Evolutionary conservation across 257 asterid species (phyloP).

Genomic region (Nicotiana attenuata): DNA sequence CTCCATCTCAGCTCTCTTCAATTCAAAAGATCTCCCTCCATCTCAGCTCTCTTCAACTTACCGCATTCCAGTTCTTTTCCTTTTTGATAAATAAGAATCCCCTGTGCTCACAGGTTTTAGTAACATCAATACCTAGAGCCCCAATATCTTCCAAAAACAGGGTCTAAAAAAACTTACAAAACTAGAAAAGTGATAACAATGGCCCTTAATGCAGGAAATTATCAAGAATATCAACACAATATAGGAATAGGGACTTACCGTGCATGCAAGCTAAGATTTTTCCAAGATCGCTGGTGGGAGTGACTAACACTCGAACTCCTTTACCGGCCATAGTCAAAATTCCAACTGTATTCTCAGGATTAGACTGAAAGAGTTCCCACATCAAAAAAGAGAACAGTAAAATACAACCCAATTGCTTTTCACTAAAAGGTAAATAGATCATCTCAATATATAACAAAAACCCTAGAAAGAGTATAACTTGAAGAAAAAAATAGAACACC

Average conservation of each 20-base stretch:
- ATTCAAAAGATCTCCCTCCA: neutral
- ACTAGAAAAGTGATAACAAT: neutral
- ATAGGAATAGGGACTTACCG: slow-evolving; percentile 46
- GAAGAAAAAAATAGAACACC: slow-evolving; percentile 21
- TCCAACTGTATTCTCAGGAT: slow-evolving; percentile 98
- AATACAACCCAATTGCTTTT: neutral
- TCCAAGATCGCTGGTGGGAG: slow-evolving; percentile 98
- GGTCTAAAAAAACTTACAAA: neutral
- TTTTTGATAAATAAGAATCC: neutral
- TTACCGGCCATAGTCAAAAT: slow-evolving; percentile 95
- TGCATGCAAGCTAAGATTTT: slow-evolving; percentile 98
- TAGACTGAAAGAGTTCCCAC: slow-evolving; percentile 38
- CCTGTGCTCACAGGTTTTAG: neutral
- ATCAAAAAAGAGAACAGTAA: neutral
- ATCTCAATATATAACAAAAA: neutral
- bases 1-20: neutral
- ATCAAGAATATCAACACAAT: neutral
- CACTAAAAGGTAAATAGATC: neutral
- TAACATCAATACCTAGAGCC: neutral
- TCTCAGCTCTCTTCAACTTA: neutral
- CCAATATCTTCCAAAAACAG: neutral
- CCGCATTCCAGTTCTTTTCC: neutral
- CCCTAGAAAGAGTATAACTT: neutral
- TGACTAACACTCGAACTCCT: slow-evolving; percentile 91
- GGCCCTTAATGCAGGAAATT: neutral